Evolutionary conservation across 169 alveolate genomes (phyloP).

Genomic region (Miamiensis avidus): DNA sequence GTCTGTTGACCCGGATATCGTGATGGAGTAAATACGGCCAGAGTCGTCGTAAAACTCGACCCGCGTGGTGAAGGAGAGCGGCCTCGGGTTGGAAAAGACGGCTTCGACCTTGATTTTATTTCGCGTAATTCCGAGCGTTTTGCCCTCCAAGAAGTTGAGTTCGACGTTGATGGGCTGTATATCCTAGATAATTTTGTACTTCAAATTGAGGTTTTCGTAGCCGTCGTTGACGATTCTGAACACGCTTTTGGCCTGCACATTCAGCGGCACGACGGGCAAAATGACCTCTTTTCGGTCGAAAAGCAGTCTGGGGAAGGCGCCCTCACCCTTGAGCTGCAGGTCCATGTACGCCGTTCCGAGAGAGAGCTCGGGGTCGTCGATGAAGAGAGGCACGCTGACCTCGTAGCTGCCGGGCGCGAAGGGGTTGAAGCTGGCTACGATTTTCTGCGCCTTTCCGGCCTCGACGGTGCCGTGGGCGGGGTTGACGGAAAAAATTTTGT

Average conservation of each 20-base stretch:
- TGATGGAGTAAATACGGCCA: slow-evolving; percentile 81
- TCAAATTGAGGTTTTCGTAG: slow-evolving; percentile 87
- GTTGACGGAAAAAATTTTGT: slow-evolving; percentile 75
- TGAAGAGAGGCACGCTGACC: slow-evolving; percentile 76
- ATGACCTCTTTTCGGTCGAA: slow-evolving; percentile 90
- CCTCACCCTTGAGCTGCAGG: slow-evolving; percentile 89
- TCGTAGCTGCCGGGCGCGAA: slow-evolving; percentile 79
- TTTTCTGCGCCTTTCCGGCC: slow-evolving; percentile 76
- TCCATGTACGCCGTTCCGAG: slow-evolving; percentile 67
- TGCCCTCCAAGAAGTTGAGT: slow-evolving; percentile 83
- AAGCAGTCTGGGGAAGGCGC: slow-evolving; percentile 88
- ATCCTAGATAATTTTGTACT: slow-evolving; percentile 75
- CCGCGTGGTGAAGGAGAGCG: slow-evolving; percentile 88
- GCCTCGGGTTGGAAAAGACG: slow-evolving; percentile 69
- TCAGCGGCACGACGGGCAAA: slow-evolving; percentile 88
- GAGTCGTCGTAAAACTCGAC: slow-evolving; percentile 89
- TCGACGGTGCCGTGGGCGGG: slow-evolving; percentile 82
- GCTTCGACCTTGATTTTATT: slow-evolving; percentile 83
- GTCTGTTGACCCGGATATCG: slow-evolving; percentile 89
- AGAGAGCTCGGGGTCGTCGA: slow-evolving; percentile 64
- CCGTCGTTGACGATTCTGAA: slow-evolving; percentile 90
- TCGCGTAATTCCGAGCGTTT: slow-evolving; percentile 78
- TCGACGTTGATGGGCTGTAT: slow-evolving; percentile 72
- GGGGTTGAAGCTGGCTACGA: slow-evolving; percentile 87
- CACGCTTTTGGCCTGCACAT: slow-evolving; percentile 71